Base-by-base conservation (phyloP, 139 green algal species). In the Zygnema circumcarinatum region DNA sequence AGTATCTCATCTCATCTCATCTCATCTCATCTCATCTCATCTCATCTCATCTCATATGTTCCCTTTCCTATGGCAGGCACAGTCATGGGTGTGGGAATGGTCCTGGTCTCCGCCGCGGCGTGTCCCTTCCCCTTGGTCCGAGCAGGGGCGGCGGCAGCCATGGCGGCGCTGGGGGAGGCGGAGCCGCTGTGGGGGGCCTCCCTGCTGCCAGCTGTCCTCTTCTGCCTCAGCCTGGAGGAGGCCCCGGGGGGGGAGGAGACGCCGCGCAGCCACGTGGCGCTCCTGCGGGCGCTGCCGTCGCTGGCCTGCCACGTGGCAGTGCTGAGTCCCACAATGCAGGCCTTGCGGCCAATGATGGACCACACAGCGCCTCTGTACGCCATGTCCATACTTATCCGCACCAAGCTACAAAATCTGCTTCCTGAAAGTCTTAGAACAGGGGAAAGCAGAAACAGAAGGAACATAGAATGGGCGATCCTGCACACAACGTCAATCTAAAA, bases 281-380 rank as follows among this genome's bases (percentile, higher is more conserved):
- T 78, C 11, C 69, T 78, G 69, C 69, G 16, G 69, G 69, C 16
- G 35, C 69, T 78, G 35, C 69, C 69, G 7, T 78, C 69, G 11
- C 36, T 39, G 35, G 69, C 35, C 3, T 42, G 39, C 75, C 75
- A 83, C 75, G 33, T 83, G 75, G 75, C 32, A 3, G 53, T 52
- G 2, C 25, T 83, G 75, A 29, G 75, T 31, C n/a, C 32, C 21
- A 29, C 38, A 21, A 31, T 83, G 35, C 32, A 83, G 32, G 20
- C 32, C 2, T 52, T 83, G 33, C 32, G 38, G 2, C 32, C 75
- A 2, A 72, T 83, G 75, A 42, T 83, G 69, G 36, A 11, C 3
- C 35, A 7, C 69, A 78, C 69, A 11, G 3, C 69, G 7, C 16
- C 36, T 22, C 7, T 39, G 69, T 78, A 41, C 3, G 69, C 16